A percentile compares a stretch with the other conserved stretches of the same genome.
Evolutionary conservation across 805 yeast species (phyloP).

Genomic region (Phaffomyces thermotolerans): DNA sequence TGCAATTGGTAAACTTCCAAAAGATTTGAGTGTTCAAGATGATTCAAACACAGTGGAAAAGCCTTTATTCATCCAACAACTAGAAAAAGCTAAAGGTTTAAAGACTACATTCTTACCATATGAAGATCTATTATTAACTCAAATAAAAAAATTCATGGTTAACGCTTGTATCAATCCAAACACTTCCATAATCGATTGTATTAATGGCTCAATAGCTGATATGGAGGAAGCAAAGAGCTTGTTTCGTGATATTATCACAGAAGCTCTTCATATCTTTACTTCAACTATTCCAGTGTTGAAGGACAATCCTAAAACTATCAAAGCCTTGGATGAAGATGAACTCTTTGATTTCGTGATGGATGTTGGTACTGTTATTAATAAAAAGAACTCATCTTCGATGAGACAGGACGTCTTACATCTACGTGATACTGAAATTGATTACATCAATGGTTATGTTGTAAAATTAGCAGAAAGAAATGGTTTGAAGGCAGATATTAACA

Average conservation of each 20-base stretch:
- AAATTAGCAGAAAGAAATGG: conserved; percentile 42
- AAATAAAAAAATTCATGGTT: conserved; percentile 67
- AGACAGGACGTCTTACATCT: conserved; percentile 46
- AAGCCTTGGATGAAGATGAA: conserved; percentile 24
- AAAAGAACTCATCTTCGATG: conserved; percentile 47
- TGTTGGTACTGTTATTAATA: conserved; percentile 39
- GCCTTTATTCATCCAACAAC: conserved; percentile 21
- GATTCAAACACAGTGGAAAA: conserved; percentile 4
- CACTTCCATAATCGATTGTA: conserved; percentile 69
- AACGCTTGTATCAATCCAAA: conserved; percentile 82
- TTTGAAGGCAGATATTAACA: conserved; percentile 26
- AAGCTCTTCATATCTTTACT: conserved; percentile 26
- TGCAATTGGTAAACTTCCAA: conserved; percentile 51
- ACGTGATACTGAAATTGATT: conserved; percentile 69
- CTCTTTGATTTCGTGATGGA: conserved; percentile 31
- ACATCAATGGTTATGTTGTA: conserved; percentile 76
- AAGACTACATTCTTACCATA: conserved; percentile 30
- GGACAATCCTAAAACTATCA: conserved; percentile 16
- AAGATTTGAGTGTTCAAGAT: conserved; percentile 16
- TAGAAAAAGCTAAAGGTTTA: conserved; percentile 24
- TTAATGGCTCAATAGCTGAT: conserved; percentile 67
- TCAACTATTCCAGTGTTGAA: conserved; percentile 25
- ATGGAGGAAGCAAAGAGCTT: conserved; percentile 33
- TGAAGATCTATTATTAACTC: conserved; percentile 47
- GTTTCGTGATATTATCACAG: conserved; percentile 28